Conservation (phyloP, 1,284 basidiomycete genomes). For the Malassezia slooffiae region DNA sequence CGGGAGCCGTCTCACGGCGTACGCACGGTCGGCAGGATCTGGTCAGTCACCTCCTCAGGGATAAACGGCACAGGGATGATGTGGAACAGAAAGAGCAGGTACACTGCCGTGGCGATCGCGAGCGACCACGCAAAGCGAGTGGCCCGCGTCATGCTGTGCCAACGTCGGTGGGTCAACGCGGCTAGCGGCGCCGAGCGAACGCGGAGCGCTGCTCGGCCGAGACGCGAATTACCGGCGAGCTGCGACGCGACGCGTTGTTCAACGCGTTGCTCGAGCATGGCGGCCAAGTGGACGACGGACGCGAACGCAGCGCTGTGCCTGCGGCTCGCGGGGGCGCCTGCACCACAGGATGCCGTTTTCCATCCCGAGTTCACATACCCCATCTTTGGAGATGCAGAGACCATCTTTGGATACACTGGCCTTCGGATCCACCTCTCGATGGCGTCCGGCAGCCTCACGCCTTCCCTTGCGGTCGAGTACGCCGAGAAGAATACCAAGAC, state of each 20-base stretch:
- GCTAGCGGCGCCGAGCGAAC: not conserved
- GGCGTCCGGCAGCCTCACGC: slow-evolving; percentile 71
- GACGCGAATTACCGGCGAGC: not conserved
- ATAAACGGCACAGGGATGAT: slow-evolving; percentile 18
- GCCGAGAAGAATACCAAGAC: slow-evolving; percentile 45
- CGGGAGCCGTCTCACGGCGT: not conserved
- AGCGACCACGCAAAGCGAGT: slow-evolving; percentile 8
- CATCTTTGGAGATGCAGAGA: slow-evolving; percentile 81
- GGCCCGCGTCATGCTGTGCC: slow-evolving; percentile 16
- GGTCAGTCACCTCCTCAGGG: slow-evolving; percentile 2
- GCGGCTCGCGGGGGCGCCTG: slow-evolving; percentile 23
- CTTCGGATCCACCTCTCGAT: slow-evolving; percentile 59
- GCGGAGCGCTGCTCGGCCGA: slow-evolving; percentile 2
- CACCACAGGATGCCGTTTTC: slow-evolving; percentile 22
- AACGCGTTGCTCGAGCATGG: slow-evolving; percentile 18
- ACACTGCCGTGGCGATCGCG: slow-evolving; percentile 8
- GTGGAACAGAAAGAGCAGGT: slow-evolving; percentile 16
- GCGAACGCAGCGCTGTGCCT: slow-evolving; percentile 32
- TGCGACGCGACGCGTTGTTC: slow-evolving; percentile 2
- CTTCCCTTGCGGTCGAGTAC: slow-evolving; percentile 29
- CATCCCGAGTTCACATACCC: slow-evolving; percentile 41
- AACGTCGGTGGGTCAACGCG: not conserved
- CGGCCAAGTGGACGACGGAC: slow-evolving; percentile 29
- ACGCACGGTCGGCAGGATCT: slow-evolving; percentile 20
- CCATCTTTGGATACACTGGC: slow-evolving; percentile 81